These are phyloP conservation scores for Yamadazyma atmosphaerica DNA, from an alignment of 1,139 yeast species.

Conservation along the genomic window DNA sequence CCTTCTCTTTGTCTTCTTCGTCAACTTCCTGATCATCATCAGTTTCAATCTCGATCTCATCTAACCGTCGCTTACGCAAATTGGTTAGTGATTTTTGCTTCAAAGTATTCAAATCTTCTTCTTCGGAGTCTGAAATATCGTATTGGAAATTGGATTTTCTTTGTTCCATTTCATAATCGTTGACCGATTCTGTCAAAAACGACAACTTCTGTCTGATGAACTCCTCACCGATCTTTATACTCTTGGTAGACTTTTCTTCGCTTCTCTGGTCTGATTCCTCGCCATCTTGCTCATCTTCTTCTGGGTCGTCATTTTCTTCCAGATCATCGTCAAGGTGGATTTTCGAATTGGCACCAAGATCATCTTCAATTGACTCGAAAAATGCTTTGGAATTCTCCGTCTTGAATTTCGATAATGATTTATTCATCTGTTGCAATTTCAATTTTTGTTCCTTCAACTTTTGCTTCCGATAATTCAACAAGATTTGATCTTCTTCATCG, in stretches of 20 bases:
- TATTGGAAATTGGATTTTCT: constrained; percentile 37
- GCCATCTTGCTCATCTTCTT: constrained; percentile 23
- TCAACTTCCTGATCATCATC: constrained; percentile 15
- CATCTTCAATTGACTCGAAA: constrained; percentile 67
- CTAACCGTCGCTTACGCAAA: constrained; percentile 20
- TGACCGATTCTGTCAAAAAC: constrained; percentile 46
- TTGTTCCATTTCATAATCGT: constrained; percentile 34
- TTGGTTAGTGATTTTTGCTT: constrained; percentile 44
- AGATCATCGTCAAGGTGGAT: constrained; percentile 33
- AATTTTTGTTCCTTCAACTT: constrained; percentile 57
- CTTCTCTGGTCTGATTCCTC: constrained; percentile 15
- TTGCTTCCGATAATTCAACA: constrained; percentile 50
- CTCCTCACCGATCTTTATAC: constrained; percentile 41
- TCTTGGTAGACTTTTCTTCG: constrained; percentile 6
- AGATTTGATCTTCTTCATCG: constrained; percentile 64
- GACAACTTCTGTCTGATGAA: constrained; percentile 67
- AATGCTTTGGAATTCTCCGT: constrained; percentile 70
- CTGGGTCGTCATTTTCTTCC: constrained; percentile 6
- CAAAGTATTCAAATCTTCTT: constrained; percentile 47
- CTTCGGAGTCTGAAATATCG: constrained; percentile 29
- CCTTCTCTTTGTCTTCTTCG: constrained; percentile 5
- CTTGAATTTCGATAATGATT: constrained; percentile 45
- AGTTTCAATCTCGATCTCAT: constrained; percentile 19
- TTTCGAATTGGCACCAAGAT: constrained; percentile 17
- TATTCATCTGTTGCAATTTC: constrained; percentile 55